phyloP scores from a whole-genome alignment of 2,329 filamentous ascomycete genomes.

The Mycosphaerella sp. region DNA sequence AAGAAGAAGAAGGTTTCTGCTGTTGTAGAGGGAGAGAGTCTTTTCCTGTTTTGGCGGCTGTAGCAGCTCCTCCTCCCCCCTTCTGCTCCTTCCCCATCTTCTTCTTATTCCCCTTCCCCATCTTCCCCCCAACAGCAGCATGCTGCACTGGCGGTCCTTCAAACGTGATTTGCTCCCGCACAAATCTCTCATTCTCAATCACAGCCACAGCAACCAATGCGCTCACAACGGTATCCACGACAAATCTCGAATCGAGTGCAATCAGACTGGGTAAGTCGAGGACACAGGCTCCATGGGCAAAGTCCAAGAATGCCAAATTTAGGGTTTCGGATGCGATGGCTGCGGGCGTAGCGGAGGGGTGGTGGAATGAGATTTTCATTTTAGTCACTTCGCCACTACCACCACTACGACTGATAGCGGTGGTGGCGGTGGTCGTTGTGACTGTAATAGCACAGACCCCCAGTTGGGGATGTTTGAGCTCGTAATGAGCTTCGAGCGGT shows the following conservation, averaged over 20 bases:
- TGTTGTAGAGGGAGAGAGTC: not conserved
- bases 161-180: constrained; percentile 26
- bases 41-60: not conserved
- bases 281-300: constrained; percentile 37
- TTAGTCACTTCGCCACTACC: constrained; percentile 11
- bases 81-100: too few species aligned
- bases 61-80: too few species aligned
- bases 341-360: constrained; percentile 36
- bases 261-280: constrained; percentile 42
- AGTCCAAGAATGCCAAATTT: constrained; percentile 42
- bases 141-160: constrained; percentile 27
- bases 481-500: constrained; percentile 35
- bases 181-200: constrained; percentile 37
- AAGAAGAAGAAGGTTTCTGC: too few species aligned
- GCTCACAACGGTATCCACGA: constrained; percentile 41
- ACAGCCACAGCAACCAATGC: constrained; percentile 42
- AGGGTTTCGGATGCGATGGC: constrained; percentile 37
- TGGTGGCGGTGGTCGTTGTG: constrained; percentile 17
- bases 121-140: not conserved
- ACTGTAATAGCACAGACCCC: constrained; percentile 40
- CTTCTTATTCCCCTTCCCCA: too few species aligned
- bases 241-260: constrained; percentile 40
- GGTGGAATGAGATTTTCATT: constrained; percentile 33
- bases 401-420: not conserved
- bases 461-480: constrained; percentile 41